phyloP scores from a whole-genome alignment of 176 grass and related monocot genomes.

The Otatea glauca region DNA sequence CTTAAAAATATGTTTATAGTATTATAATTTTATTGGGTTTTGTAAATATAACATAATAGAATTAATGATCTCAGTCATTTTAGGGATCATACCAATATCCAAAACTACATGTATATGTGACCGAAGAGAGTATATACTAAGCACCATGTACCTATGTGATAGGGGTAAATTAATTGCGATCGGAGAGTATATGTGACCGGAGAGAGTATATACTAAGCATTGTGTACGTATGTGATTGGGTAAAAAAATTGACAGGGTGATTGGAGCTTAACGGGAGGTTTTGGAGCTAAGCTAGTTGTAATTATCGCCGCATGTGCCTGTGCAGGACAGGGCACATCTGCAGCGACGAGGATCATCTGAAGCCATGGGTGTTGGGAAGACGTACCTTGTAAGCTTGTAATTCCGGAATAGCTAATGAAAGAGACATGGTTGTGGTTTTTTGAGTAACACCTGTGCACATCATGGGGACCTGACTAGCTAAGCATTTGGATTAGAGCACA shows the following conservation, averaged over 20 bases:
- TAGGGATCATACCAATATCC: rapidly evolving
- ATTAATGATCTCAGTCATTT: too few species aligned
- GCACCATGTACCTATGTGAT: neutral
- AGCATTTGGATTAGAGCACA: neutral
- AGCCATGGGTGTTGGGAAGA: conserved; percentile 36
- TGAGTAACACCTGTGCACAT: conserved; percentile 13
- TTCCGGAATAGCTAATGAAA: conserved; percentile 47
- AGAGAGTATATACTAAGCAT: neutral
- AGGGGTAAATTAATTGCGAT: neutral
- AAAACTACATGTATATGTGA: too few species aligned
- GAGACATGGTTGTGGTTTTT: conserved; percentile 18
- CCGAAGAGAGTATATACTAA: neutral
- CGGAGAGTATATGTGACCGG: too few species aligned
- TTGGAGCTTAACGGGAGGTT: neutral
- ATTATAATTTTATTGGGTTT: too few species aligned
- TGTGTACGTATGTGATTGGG: neutral
- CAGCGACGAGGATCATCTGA: conserved; percentile 19
- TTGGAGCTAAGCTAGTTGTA: neutral
- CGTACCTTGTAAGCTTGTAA: conserved; percentile 52
- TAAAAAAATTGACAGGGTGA: conserved; percentile 16
- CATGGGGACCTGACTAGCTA: neutral
- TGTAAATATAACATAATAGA: too few species aligned
- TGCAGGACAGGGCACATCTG: neutral
- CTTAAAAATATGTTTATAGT: too few species aligned
- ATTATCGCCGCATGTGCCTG: neutral